Evolutionary conservation across 129 eudicot genomes (phyloP), one percentile per base, ranked within the genome.

Genomic region (Silybum marianum): DNA sequence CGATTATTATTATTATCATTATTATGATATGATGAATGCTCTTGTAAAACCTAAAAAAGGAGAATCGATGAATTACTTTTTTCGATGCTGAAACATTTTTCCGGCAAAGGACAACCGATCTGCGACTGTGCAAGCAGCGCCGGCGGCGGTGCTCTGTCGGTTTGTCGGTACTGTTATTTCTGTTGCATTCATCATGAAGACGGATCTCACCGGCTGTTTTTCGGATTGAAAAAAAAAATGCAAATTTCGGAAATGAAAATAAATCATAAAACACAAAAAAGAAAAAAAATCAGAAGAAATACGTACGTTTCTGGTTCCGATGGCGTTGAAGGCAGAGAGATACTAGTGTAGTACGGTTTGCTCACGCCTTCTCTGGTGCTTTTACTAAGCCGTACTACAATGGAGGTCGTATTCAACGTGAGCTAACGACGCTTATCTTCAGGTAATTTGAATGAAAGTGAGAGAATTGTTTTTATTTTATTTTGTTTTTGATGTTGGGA

Each of bases 121-220:
- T 70, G 74, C 9, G 26, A 22, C 73, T 51, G 77, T 21, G 36
- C 0, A 3, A 21, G 72, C 71, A 78, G 78, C 83, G 78, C 72
- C 83, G 83, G 83, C 83, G 83, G 83, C 78, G 83, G 83, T 80
- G 14, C 38, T 14, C 8, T 80, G 83, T 80, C 78, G 62, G 78
- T 54, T 80, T 80, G 77, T 79, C 77, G 71, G 26, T 58, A 58
- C 66, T n/a, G 54, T 58, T 58, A n/a, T n/a, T n/a, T n/a, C n/a
- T n/a, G n/a, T n/a, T n/a, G n/a, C n/a, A n/a, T n/a, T n/a, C n/a
- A n/a, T n/a, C n/a, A 38, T 38, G 42, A 38, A 40, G 12, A 2
- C 32, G 36, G 34, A 30, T 34, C 40, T 66, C 23, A 19, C 23
- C 66, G 10, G 66, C 11, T 9, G 2, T 40, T 7, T 6, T 6